Percentiles rank a stretch among this genome's conserved stretches.
Conservation (phyloP, 176 grass and related monocot genomes). For the Poa annua region DNA sequence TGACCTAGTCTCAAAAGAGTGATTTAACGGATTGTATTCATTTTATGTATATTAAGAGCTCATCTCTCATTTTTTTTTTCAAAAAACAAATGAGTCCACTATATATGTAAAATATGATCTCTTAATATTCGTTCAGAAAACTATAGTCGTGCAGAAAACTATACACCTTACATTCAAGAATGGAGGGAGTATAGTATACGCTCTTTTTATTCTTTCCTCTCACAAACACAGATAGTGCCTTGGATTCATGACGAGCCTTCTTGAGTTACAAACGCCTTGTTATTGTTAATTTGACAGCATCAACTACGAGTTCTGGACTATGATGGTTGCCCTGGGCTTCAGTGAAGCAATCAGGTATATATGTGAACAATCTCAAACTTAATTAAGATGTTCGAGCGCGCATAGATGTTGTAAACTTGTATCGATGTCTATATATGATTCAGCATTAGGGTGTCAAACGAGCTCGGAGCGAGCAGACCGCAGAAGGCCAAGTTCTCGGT, state of each 20-base stretch:
- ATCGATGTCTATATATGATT: neutral
- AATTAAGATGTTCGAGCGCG: neutral
- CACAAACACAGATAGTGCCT: neutral
- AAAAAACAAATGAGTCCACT: too few species aligned
- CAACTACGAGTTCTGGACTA: slow-evolving; percentile 74
- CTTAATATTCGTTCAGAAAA: too few species aligned
- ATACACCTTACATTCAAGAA: too few species aligned
- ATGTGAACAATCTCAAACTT: neutral
- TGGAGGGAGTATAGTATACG: too few species aligned
- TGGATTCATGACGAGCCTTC: neutral
- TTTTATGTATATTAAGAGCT: too few species aligned
- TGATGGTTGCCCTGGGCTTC: slow-evolving; percentile 87
- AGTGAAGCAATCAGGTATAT: slow-evolving; percentile 68
- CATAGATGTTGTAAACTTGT: neutral
- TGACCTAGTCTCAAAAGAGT: too few species aligned
- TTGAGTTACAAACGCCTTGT: neutral
- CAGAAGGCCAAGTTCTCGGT: slow-evolving; percentile 69
- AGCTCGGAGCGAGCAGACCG: slow-evolving; percentile 64
- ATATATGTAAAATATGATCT: too few species aligned
- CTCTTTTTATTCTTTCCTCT: neutral
- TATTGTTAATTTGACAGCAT: slow-evolving; percentile 52
- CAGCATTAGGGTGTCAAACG: slow-evolving; percentile 82
- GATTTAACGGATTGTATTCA: too few species aligned
- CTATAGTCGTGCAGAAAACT: too few species aligned
- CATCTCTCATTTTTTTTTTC: too few species aligned